These are phyloP conservation scores for Cercospora beticola DNA, from an alignment of 2,329 filamentous ascomycete species.

Conservation along the genomic window DNA sequence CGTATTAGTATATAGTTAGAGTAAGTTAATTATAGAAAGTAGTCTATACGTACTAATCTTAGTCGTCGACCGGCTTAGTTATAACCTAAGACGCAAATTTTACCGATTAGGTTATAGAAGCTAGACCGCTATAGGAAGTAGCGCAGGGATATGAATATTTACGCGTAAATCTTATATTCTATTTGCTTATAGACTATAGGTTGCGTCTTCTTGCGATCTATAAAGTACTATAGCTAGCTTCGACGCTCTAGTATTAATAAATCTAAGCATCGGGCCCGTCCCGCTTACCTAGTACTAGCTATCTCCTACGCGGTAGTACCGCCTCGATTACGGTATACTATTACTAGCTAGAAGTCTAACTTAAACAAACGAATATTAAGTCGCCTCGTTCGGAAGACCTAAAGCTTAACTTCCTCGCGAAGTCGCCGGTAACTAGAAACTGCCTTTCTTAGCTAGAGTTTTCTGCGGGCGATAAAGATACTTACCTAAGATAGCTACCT, in stretches of 20 bases:
- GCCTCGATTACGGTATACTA: background rate
- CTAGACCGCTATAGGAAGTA: background rate
- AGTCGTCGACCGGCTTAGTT: background rate
- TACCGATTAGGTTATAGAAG: background rate
- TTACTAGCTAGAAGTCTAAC: conserved; percentile 1
- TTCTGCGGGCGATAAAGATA: background rate
- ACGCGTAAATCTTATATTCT: background rate
- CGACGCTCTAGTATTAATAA: background rate
- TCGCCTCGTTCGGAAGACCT: background rate
- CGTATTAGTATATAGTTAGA: background rate
- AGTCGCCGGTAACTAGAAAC: background rate
- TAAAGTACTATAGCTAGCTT: background rate
- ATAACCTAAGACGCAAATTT: background rate
- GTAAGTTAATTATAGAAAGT: background rate
- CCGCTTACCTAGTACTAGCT: background rate
- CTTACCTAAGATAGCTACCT: conserved; percentile 3
- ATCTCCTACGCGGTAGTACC: background rate
- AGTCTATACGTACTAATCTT: background rate
- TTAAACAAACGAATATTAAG: background rate
- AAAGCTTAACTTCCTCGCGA: background rate
- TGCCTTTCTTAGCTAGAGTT: background rate
- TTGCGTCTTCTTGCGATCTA: background rate
- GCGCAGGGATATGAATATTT: background rate
- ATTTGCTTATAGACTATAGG: background rate
- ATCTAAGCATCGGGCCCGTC: background rate